Percentiles rank a stretch among this genome's conserved stretches.
These are phyloP conservation scores for sorghum (Sorghum bicolor) DNA, from an alignment of 176 grass and related monocot genomes.

Conservation along the genomic window Sorghum_bicolor_NCBIv3 NC_012874.2:45567001-45567500, in stretches of 20 bases:
- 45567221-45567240: conserved; percentile 78
- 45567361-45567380: too few species aligned
- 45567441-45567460: too few species aligned
- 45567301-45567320: conserved; percentile 26
- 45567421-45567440: too few species aligned
- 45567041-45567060: conserved; percentile 56
- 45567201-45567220: conserved; percentile 38
- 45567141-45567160: neutral
- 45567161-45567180: neutral
- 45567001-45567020: neutral
- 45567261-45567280: conserved; percentile 68
- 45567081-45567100: conserved; percentile 26
- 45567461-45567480: too few species aligned
- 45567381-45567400: too few species aligned
- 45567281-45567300: conserved; percentile 66
- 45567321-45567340: conserved; percentile 24
- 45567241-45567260: conserved; percentile 65
- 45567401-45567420: too few species aligned
- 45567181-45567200: conserved; percentile 35
- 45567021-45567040: conserved; percentile 50
- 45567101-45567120: conserved; percentile 13
- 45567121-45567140: neutral
- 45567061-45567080: conserved; percentile 51
- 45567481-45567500: too few species aligned
- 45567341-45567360: too few species aligned